Evolutionary conservation across 257 asterid species (phyloP), one percentile per base, ranked within the genome.

Genomic region (Solanum virginianum): DNA sequence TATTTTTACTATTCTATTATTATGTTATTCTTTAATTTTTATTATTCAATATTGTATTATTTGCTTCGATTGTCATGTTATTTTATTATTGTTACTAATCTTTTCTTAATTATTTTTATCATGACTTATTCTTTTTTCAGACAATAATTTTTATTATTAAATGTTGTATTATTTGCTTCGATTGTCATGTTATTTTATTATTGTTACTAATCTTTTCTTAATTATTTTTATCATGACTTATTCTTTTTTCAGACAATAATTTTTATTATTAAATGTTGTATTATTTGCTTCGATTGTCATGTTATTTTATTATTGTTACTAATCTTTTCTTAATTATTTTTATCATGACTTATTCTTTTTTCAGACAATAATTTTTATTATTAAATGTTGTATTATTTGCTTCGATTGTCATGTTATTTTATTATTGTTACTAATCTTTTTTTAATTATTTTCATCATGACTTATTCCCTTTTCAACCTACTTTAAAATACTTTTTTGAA

Each of bases 151-250:
- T 54, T 54, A 29, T 13, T 63, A 65, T 65, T 65, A 0, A 5
- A 5, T 29, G 9, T 66, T 36, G 0, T 4, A 36, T 4, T 36
- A 36, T 36, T 4, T 66, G 0, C 0, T 14, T 18, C 1, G 8
- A 12, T 66, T 66, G 0, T 66, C 3, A 1, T 29, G 3, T 66
- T 66, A 29, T 29, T 26, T 65, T 65, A 0, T 65, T 29, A 7
- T 65, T 65, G n/a, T 65, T 14, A 1, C 0, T 0, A 0, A 29
- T 14, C 0, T 29, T 65, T 26, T 14, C 3, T 65, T 0, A 13
- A 8, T 65, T 65, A 26, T 65, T 65, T 65, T 65, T 0, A 65
- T 0, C 0, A 12, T 66, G 18, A 66, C 0, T 29, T 0, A 68
- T 29, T 66, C 8, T 0, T 2, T 66, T 66, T 16, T 65, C 22